Evolutionary conservation across 768 basidiomycete species (phyloP).

Genomic region (Leccinum barrowsii): DNA sequence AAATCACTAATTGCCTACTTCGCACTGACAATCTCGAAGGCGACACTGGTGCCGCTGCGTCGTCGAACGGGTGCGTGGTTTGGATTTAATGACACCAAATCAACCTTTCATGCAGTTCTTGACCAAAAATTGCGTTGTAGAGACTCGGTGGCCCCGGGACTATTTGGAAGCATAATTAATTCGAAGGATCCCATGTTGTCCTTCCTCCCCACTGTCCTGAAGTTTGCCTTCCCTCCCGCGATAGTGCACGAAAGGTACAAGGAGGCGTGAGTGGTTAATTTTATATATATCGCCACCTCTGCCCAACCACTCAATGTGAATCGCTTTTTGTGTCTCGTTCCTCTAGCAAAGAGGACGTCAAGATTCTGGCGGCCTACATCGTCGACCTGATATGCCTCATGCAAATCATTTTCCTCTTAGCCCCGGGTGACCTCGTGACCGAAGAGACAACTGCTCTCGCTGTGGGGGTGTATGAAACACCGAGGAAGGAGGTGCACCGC

Average conservation of each 20-base stretch:
- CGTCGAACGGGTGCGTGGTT: not conserved
- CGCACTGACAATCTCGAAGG: not conserved
- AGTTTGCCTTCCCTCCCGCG: not conserved
- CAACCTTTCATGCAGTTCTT: not conserved
- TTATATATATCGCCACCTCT: too few species aligned
- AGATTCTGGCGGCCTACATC: conserved; percentile 11
- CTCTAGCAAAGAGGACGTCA: conserved; percentile 8
- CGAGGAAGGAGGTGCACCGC: not conserved
- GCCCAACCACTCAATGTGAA: not conserved
- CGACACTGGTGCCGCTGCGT: not conserved
- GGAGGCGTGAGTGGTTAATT: conserved; percentile 7
- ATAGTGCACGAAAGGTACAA: not conserved
- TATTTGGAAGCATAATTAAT: not conserved
- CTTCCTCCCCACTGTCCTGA: not conserved
- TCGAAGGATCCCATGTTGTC: not conserved
- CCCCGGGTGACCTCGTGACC: not conserved
- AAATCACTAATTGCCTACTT: not conserved
- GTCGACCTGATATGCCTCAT: conserved; percentile 15
- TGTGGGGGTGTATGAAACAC: not conserved
- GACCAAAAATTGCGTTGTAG: not conserved
- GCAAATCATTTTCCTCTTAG: conserved; percentile 11
- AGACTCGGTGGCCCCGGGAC: not conserved
- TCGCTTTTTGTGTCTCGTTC: not conserved
- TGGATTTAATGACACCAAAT: not conserved
- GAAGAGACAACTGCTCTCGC: not conserved